Base-by-base conservation (phyloP, 352 stramenopile species). In the Phytophthora aleatoria region DNA sequence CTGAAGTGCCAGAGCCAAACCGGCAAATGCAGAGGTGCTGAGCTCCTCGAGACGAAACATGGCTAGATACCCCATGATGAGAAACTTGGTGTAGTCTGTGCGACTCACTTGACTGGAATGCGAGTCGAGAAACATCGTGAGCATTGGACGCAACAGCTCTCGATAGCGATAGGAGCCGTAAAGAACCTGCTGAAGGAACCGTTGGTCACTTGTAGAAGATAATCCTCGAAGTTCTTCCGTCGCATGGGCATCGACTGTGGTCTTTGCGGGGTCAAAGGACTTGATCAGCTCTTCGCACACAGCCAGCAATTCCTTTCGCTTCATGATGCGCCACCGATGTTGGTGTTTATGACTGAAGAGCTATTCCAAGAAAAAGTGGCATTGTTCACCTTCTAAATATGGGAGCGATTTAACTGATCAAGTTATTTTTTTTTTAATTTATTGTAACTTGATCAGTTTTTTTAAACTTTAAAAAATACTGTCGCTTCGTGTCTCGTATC, bases 1-100 rank as follows among this genome's bases (percentile, higher is more conserved):
- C n/a, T 96, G 86, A 6, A 96, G 70, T 10, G 77, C 67, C 12
- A 71, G 31, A 0, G 90, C 76, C 15, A 97, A 74, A 1, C 63
- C 56, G 6, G 71, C 56, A 62, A 98, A 97, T 12, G 79, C 69
- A 5, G 64, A 10, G 0, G 80, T 67, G 0, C 91, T 90, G 15
- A 98, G 74, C 57, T 98, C 91, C 6, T 97, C 78, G 1, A 98
- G 73, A 3, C 91, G 84, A 61, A 97, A 98, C 24, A 98, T 79
- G 11, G 84, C 74, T 50, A 98, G 63, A 65, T 97, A 97, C 9
- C 77, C 76, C 20, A 98, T 67, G 53, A 98, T 91, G 60, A 97
- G 89, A 62, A 96, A 97, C 64, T 94, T 89, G 16, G 88, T 97
- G 67, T 97, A 97, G 68, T 97, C 91, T 12, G 77, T 77, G 20